A percentile compares a stretch with the other conserved stretches of the same genome.
Conservation (phyloP, 169 alveolate species). For the Plasmodium gaboni region DNA sequence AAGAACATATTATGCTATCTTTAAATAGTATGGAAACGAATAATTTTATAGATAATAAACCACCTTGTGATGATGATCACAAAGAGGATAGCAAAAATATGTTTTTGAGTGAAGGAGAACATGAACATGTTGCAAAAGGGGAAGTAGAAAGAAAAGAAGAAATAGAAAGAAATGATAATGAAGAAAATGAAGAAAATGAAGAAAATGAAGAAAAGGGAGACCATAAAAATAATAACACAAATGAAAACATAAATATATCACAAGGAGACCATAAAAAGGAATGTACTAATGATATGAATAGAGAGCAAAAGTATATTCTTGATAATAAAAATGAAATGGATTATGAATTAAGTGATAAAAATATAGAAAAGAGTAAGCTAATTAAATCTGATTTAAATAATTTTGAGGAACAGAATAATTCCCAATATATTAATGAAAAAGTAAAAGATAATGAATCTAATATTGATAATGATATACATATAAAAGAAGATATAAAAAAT, state of each 20-base stretch:
- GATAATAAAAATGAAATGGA: too few species aligned
- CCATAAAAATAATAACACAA: background rate
- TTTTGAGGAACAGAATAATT: too few species aligned
- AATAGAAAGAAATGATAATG: background rate
- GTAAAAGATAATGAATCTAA: too few species aligned
- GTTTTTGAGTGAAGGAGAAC: background rate
- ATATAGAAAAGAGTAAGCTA: too few species aligned
- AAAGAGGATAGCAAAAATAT: background rate
- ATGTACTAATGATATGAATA: background rate
- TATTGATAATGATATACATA: too few species aligned
- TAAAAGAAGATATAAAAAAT: too few species aligned
- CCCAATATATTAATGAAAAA: too few species aligned
- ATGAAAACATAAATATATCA: constrained; percentile 3
- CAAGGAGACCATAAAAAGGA: background rate
- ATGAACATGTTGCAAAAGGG: background rate
- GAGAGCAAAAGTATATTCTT: too few species aligned
- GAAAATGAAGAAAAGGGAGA: constrained; percentile 1
- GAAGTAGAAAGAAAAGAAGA: background rate
- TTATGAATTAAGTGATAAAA: too few species aligned
- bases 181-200: background rate
- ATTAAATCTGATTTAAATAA: too few species aligned
- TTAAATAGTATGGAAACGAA: constrained; percentile 13
- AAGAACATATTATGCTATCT: background rate
- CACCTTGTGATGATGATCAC: constrained; percentile 3
- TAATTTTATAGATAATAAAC: background rate